A percentile compares a stretch with the other conserved stretches of the same genome.
Conservation (phyloP, 2,329 filamentous ascomycete genomes). For the Colletotrichum tofieldiae region DNA sequence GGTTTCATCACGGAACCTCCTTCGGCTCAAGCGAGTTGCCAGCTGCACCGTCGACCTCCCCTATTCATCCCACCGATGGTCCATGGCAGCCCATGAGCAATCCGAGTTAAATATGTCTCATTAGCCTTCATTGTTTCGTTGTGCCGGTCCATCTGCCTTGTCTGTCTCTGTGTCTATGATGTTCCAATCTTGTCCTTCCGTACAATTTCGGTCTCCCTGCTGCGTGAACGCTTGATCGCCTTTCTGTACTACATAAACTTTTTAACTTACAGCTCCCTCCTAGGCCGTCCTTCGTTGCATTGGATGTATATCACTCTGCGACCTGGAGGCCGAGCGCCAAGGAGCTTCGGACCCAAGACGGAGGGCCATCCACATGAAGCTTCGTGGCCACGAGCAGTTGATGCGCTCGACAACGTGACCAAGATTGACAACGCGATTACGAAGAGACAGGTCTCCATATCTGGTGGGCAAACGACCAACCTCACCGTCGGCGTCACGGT, state of each 20-base stretch:
- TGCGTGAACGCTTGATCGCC: conserved; percentile 17
- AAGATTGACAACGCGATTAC: neutral
- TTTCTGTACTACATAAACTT: conserved; percentile 1
- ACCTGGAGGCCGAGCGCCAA: conserved; percentile 9
- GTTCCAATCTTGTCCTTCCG: conserved; percentile 16
- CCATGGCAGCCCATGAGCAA: neutral
- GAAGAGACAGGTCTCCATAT: conserved; percentile 34
- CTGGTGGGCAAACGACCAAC: conserved; percentile 52
- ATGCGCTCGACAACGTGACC: neutral
- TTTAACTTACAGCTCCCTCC: neutral
- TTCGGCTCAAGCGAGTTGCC: conserved; percentile 22
- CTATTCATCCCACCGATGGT: conserved; percentile 3
- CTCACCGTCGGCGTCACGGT: conserved; percentile 61
- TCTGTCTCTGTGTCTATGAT: conserved; percentile 20
- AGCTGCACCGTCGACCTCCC: conserved; percentile 8
- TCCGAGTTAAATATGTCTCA: conserved; percentile 36
- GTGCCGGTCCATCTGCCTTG: conserved; percentile 13
- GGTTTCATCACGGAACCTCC: conserved; percentile 24
- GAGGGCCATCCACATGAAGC: neutral
- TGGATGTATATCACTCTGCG: conserved; percentile 42
- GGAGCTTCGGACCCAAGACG: neutral
- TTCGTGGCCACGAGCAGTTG: neutral
- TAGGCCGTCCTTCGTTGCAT: neutral
- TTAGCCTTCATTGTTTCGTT: conserved; percentile 8
- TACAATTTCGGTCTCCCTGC: conserved; percentile 22